Percentiles rank a stretch among this genome's conserved stretches.
Evolutionary conservation across 139 green algal species (phyloP).

Genomic region (Diplosphaera chodatii): DNA sequence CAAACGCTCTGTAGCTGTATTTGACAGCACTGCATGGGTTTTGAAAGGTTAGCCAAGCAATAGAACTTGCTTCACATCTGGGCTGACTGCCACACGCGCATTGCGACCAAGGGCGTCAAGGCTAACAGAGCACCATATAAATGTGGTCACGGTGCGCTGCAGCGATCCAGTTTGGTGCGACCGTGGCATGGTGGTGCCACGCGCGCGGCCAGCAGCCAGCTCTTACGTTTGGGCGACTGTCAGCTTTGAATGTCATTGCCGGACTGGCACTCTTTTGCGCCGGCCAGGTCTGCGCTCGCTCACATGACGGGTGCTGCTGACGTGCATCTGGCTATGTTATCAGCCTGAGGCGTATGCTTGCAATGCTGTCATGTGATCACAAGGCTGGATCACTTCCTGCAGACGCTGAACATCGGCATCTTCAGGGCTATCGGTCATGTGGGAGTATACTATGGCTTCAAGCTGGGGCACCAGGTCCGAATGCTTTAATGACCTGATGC

Average conservation of each 20-base stretch:
- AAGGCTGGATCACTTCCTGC: too few species aligned
- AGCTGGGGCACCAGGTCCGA: constrained; percentile 56
- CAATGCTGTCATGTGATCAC: too few species aligned
- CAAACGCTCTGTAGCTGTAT: constrained; percentile 33
- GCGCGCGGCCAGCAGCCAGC: not conserved
- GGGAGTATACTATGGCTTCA: constrained; percentile 83
- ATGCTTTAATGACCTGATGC: too few species aligned
- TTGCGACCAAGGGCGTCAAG: not conserved
- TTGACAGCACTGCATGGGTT: constrained; percentile 36
- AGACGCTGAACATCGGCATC: constrained; percentile 69
- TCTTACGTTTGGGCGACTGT: not conserved
- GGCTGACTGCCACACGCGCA: too few species aligned
- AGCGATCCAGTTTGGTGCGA: constrained; percentile 36
- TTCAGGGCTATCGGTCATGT: constrained; percentile 60
- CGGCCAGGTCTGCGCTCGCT: not conserved
- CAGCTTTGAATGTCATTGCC: not conserved
- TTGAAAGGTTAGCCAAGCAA: constrained; percentile 41
- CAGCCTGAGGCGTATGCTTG: too few species aligned
- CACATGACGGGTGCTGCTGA: not conserved
- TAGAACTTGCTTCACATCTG: too few species aligned
- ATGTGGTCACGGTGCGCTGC: constrained; percentile 21
- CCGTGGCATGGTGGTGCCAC: not conserved
- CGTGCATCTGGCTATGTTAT: not conserved
- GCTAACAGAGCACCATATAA: not conserved
- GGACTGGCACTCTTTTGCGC: not conserved